Evolutionary conservation across 2,329 filamentous ascomycete genomes (phyloP).

Genomic region (Monilinia fructigena): DNA sequence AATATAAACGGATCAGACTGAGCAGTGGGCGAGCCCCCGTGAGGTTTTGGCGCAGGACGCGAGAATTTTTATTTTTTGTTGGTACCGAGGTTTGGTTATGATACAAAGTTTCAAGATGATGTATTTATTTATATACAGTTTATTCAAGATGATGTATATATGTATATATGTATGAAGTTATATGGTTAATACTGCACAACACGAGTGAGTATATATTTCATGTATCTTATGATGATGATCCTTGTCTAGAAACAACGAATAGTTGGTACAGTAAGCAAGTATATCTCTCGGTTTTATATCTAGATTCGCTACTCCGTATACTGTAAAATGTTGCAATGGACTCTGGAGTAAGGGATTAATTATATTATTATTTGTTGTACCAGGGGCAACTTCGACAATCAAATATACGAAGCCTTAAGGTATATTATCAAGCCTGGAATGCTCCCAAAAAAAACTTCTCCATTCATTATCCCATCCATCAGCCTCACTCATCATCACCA

Average conservation of each 20-base stretch:
- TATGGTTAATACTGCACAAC: no score
- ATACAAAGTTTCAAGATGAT: conserved; percentile 2
- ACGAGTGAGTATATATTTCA: no score
- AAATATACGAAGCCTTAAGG: neutral
- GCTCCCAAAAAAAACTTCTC: conserved; percentile 5
- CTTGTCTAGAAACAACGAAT: conserved; percentile 2
- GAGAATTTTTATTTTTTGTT: neutral
- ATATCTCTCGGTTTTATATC: neutral
- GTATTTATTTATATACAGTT: no score
- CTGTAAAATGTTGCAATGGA: neutral
- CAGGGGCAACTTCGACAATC: neutral
- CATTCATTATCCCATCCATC: neutral
- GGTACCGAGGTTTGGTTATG: neutral
- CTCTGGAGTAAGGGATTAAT: neutral
- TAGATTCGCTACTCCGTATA: neutral
- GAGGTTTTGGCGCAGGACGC: neutral
- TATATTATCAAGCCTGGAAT: conserved; percentile 3
- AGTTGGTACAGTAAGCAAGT: neutral
- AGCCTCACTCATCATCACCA: neutral
- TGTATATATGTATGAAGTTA: neutral
- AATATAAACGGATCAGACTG: conserved; percentile 5
- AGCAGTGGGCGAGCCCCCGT: conserved; percentile 7
- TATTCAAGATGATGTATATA: no score
- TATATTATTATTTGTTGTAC: neutral
- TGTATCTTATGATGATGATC: no score